Conservation (phyloP, 495 filamentous ascomycete species). For the Tirmania nivea region DNA sequence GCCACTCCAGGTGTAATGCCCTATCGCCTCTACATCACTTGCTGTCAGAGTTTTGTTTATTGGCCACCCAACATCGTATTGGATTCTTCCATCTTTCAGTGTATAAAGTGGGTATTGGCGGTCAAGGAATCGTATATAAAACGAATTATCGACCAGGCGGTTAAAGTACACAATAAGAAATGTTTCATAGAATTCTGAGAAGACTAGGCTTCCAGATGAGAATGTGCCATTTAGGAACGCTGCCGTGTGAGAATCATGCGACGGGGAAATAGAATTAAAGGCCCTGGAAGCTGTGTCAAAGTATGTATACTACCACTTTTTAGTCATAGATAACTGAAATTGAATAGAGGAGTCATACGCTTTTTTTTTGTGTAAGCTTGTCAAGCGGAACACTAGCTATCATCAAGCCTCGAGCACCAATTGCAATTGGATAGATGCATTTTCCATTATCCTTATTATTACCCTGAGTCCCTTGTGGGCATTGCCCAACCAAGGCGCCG, state of each 20-base stretch:
- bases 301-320: neutral
- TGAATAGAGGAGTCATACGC: neutral
- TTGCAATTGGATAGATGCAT: neutral
- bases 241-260: neutral
- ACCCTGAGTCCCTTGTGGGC: neutral
- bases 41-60: neutral
- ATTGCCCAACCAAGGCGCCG: neutral
- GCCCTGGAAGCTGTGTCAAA: neutral
- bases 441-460: neutral
- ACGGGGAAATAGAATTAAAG: neutral
- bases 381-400: neutral
- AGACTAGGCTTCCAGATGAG: slow-evolving; percentile 19
- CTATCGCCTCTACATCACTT: slow-evolving; percentile 10
- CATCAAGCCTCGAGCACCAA: neutral
- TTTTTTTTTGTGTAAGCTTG: neutral
- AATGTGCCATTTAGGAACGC: slow-evolving; percentile 13
- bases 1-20: slow-evolving; percentile 16
- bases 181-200: slow-evolving; percentile 19
- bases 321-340: too few species aligned
- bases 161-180: slow-evolving; percentile 22
- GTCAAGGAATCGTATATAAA: slow-evolving; percentile 18
- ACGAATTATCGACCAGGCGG: slow-evolving; percentile 18
- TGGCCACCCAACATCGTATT: too few species aligned
- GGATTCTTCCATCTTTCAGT: too few species aligned
- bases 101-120: slow-evolving; percentile 6